Evolutionary conservation across 1,139 yeast species (phyloP).

Genomic region (Nakaseomyces uthaithaninus): DNA sequence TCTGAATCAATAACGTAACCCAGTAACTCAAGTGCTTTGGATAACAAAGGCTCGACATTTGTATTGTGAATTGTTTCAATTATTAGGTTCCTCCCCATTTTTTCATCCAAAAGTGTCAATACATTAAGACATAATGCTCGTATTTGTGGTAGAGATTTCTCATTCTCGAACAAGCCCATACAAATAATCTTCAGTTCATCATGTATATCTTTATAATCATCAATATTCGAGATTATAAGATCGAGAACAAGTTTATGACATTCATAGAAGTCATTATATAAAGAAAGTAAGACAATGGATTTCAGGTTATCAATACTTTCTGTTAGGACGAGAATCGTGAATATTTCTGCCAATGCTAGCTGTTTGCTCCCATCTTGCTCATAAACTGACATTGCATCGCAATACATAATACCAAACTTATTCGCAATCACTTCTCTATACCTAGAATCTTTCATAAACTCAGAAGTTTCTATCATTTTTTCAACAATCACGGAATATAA

Average conservation of each 20-base stretch:
- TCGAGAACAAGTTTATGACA: slow-evolving; percentile 42
- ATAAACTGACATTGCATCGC: neutral
- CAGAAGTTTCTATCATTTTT: neutral
- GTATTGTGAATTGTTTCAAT: neutral
- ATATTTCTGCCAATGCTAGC: slow-evolving; percentile 35
- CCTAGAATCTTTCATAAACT: neutral
- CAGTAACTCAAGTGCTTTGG: neutral
- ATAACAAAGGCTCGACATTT: neutral
- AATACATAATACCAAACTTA: slow-evolving; percentile 15
- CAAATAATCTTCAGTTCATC: neutral
- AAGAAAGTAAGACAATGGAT: slow-evolving; percentile 31
- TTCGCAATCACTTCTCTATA: slow-evolving; percentile 5
- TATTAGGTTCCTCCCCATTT: neutral
- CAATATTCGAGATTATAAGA: slow-evolving; percentile 17
- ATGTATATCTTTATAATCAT: neutral
- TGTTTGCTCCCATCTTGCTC: slow-evolving; percentile 40
- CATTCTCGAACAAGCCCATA: neutral
- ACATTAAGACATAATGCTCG: slow-evolving; percentile 1
- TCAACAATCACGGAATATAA: neutral
- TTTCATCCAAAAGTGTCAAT: neutral
- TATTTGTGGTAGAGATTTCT: neutral
- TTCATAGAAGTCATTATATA: slow-evolving; percentile 40
- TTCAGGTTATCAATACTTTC: slow-evolving; percentile 20
- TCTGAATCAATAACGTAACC: neutral
- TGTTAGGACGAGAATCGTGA: slow-evolving; percentile 29